Base-by-base conservation (phyloP, 2,329 filamentous ascomycete species). In the Thelonectria olida region DNA sequence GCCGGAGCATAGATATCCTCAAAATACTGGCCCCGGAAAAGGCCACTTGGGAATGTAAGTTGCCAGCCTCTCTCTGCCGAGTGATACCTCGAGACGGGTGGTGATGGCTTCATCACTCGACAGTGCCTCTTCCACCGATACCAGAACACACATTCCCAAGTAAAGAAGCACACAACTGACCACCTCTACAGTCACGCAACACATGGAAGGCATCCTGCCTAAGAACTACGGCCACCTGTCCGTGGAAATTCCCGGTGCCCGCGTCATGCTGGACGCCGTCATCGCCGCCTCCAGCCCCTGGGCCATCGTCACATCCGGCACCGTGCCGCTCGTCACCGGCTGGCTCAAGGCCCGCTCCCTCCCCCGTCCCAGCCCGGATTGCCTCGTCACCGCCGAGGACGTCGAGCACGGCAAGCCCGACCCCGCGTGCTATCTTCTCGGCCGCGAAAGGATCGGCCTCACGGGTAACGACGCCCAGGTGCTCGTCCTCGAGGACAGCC, bases 41-140 rank as follows among this genome's bases (percentile, higher is more conserved):
- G 75, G 96, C 96, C 41, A 97, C 90, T 70, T 95, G 92, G 93
- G 93, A 97, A 66, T 97, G 93, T 96, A 80, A 80, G 92, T 87
- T 47, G 45, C 31, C 36, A 19, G 15, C 13, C 23, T 12, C 13
- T 23, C 27, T 19, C 38, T n/a, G n/a, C n/a, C n/a, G n/a, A n/a
- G 20, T 10, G 42, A 22, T 1, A 5, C 4, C 5, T 15, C 7
- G n/a, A 36, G 34, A 12, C 10, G 34, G 27, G 42, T n/a, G n/a
- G n/a, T n/a, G n/a, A n/a, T 17, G 45, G 39, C 53, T 49, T 44
- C 41, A n/a, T 66, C 56, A 53, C 51, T 64, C 25, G 44, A 54
- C 31, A 25, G 20, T 23, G 38, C 36, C 31, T 42, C 17, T 28
- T 54, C 31, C 31, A 23, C 38, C 28, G 22, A 39, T 23, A 41